Conservation (phyloP, 1,284 basidiomycete species). For the Schizopora paradoxa region DNA sequence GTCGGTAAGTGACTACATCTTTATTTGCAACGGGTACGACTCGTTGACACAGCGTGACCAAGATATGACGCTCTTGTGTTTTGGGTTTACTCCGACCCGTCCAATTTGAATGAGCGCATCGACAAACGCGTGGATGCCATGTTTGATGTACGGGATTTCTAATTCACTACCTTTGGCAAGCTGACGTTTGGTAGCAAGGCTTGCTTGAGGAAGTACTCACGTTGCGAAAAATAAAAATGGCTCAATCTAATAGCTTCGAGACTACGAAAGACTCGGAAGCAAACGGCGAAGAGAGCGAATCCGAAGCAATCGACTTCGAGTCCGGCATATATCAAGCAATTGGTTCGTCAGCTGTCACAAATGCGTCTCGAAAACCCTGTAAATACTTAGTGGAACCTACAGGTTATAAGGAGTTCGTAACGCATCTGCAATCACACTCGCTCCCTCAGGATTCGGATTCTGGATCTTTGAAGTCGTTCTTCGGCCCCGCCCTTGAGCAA, state of each 20-base stretch:
- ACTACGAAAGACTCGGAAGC: slow-evolving; percentile 2
- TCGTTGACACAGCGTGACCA: slow-evolving; percentile 1
- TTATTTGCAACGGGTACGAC: neutral
- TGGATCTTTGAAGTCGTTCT: slow-evolving; percentile 39
- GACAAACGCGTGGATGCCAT: slow-evolving; percentile 85
- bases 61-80: slow-evolving; percentile 85
- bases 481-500: slow-evolving; percentile 58
- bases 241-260: neutral
- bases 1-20: slow-evolving; percentile 38
- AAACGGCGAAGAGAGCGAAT: neutral
- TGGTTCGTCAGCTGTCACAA: slow-evolving; percentile 53
- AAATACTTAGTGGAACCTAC: slow-evolving; percentile 41
- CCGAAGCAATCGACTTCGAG: slow-evolving; percentile 49
- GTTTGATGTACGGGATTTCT: slow-evolving; percentile 59
- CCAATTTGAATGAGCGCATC: slow-evolving; percentile 61
- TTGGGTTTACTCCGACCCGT: slow-evolving; percentile 84
- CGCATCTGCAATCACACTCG: no score
- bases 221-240: slow-evolving; percentile 36
- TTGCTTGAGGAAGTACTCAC: slow-evolving; percentile 77
- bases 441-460: no score
- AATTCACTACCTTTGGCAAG: slow-evolving; percentile 4
- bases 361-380: slow-evolving; percentile 90
- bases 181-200: slow-evolving; percentile 55
- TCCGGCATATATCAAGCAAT: slow-evolving; percentile 94
- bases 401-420: slow-evolving; percentile 2